phyloP scores from a whole-genome alignment of 1,284 basidiomycete genomes.

The Porogramme epimiltina region DNA sequence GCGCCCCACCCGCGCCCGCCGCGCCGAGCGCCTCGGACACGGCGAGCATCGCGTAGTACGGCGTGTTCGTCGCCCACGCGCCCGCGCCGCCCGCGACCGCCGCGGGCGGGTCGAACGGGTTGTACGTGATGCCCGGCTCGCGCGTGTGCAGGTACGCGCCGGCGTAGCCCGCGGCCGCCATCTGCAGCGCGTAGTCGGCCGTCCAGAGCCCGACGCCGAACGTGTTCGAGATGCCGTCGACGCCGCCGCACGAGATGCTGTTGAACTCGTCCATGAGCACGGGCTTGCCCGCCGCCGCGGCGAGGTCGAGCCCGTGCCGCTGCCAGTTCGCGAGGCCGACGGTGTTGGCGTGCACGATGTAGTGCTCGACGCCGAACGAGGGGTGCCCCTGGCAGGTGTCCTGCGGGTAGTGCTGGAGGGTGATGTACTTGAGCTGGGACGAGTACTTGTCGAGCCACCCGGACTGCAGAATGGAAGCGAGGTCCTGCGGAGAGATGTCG shows the following conservation, averaged over 20 bases:
- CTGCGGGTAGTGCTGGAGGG: conserved; percentile 36
- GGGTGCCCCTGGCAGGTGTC: conserved; percentile 28
- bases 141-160: conserved; percentile 53
- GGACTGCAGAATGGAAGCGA: conserved; percentile 42
- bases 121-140: conserved; percentile 52
- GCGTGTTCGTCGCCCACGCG: conserved; percentile 51
- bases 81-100: conserved; percentile 35
- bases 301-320: conserved; percentile 35
- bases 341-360: conserved; percentile 33
- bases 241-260: conserved; percentile 67
- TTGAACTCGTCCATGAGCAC: conserved; percentile 70
- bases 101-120: conserved; percentile 47
- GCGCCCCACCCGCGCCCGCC: conserved; percentile 37
- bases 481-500: conserved; percentile 35
- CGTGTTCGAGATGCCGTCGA: conserved; percentile 58
- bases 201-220: conserved; percentile 68
- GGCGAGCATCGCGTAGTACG: conserved; percentile 61
- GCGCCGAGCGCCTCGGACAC: conserved; percentile 54
- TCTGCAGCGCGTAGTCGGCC: conserved; percentile 52
- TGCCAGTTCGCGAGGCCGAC: conserved; percentile 46
- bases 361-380: conserved; percentile 31
- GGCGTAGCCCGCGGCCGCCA: conserved; percentile 49
- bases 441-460: conserved; percentile 43
- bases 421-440: conserved; percentile 46
- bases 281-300: conserved; percentile 30